Conservation (phyloP, 2,329 filamentous ascomycete genomes). For the Cryphonectria radicalis region DNA sequence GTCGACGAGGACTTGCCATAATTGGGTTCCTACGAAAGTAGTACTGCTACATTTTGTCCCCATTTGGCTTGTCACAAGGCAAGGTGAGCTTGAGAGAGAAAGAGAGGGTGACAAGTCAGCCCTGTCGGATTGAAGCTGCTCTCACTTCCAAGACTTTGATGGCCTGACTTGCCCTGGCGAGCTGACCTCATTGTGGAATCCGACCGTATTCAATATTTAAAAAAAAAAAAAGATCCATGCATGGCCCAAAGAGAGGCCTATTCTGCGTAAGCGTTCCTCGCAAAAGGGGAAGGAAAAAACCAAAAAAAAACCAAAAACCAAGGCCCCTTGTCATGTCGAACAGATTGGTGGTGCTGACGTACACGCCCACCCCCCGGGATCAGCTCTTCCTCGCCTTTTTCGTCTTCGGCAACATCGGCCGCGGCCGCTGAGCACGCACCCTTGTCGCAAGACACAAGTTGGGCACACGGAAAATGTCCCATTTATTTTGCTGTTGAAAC, state of each 20-base stretch:
- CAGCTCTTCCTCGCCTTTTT: not conserved
- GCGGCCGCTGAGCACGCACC: not conserved
- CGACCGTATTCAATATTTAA: not conserved
- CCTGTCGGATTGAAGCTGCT: not conserved
- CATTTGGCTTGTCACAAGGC: not conserved
- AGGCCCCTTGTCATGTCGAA: not conserved
- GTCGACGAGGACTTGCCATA: not conserved
- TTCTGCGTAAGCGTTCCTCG: not conserved
- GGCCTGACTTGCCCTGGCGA: not conserved
- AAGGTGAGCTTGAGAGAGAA: not conserved
- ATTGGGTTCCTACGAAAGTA: not conserved
- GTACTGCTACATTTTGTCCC: not conserved
- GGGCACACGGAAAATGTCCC: not conserved
- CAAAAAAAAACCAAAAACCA: not conserved
- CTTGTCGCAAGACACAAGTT: not conserved
- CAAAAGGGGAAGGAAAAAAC: not conserved
- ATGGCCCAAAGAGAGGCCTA: not conserved
- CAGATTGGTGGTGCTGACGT: conserved; percentile 4
- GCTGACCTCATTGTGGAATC: not conserved
- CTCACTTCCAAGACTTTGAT: not conserved
- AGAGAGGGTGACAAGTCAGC: not conserved
- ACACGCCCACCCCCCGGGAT: not conserved
- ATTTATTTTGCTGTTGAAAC: not conserved
- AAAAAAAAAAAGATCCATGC: not conserved
- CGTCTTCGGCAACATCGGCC: not conserved